Evolutionary conservation across 2,329 filamentous ascomycete species (phyloP).

Genomic region (Neonectria punicea): DNA sequence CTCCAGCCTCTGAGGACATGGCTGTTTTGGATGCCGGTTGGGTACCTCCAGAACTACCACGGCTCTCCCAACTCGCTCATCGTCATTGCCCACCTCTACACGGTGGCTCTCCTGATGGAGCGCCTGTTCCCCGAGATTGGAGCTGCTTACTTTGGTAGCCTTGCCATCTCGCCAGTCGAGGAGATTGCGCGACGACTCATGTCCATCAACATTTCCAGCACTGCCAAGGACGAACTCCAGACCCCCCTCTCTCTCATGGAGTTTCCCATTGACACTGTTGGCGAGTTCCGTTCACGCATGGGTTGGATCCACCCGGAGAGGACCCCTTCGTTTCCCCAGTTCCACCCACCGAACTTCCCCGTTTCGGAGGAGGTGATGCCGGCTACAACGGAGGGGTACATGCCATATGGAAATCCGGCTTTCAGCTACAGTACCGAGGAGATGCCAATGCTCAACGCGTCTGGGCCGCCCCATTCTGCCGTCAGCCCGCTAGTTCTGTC

Average conservation of each 20-base stretch:
- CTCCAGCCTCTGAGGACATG: slow-evolving; percentile 89
- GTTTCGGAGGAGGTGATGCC: slow-evolving; percentile 58
- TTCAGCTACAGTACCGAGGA: slow-evolving; percentile 74
- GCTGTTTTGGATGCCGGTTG: slow-evolving; percentile 95
- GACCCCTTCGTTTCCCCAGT: slow-evolving; percentile 70
- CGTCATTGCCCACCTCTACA: slow-evolving; percentile 92
- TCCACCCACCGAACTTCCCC: slow-evolving; percentile 66
- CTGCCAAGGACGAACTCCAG: slow-evolving; percentile 66
- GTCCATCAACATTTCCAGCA: slow-evolving; percentile 71
- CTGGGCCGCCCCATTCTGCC: slow-evolving; percentile 55
- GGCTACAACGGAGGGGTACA: slow-evolving; percentile 55
- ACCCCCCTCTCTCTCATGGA: slow-evolving; percentile 76
- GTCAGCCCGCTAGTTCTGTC: slow-evolving; percentile 67
- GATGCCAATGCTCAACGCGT: slow-evolving; percentile 64
- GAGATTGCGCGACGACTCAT: slow-evolving; percentile 83
- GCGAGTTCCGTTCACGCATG: slow-evolving; percentile 75
- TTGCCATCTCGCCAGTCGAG: slow-evolving; percentile 84
- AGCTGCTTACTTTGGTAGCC: slow-evolving; percentile 84
- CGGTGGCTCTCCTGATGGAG: slow-evolving; percentile 86
- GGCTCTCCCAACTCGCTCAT: slow-evolving; percentile 82
- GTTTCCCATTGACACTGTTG: slow-evolving; percentile 75
- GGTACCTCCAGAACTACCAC: slow-evolving; percentile 80
- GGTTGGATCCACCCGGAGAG: slow-evolving; percentile 71
- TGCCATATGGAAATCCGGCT: slow-evolving; percentile 66
- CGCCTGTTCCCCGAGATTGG: slow-evolving; percentile 92